Conservation (phyloP, 768 basidiomycete genomes). For the Phylloporus sp. region DNA sequence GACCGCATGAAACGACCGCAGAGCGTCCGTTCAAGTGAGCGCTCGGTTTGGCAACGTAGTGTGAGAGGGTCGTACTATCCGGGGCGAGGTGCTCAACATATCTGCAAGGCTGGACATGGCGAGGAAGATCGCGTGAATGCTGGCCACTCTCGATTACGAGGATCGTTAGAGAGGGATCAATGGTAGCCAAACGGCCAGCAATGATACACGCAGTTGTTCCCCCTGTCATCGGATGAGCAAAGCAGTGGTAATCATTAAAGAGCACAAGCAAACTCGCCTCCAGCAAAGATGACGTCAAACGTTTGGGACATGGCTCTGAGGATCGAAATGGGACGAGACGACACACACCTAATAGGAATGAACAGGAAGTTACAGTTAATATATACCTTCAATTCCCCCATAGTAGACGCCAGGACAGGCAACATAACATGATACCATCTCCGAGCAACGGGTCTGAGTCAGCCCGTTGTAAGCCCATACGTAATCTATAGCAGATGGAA, state of each 20-base stretch:
- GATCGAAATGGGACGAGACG: no score
- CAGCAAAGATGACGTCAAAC: conserved; percentile 9
- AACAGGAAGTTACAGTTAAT: no score
- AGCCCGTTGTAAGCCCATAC: no score
- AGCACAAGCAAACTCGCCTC: neutral
- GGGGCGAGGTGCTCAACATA: conserved; percentile 15
- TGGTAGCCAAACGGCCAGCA: conserved; percentile 24
- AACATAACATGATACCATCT: no score
- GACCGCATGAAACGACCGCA: conserved; percentile 14
- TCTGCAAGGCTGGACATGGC: conserved; percentile 20
- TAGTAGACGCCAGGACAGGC: no score
- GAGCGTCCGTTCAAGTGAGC: conserved; percentile 13
- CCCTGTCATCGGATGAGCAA: conserved; percentile 2
- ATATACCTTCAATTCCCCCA: no score
- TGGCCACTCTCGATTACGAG: conserved; percentile 26
- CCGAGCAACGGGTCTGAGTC: no score
- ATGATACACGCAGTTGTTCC: conserved; percentile 28
- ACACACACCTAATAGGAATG: no score
- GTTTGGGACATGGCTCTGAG: neutral
- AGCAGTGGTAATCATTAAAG: neutral
- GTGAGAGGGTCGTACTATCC: conserved; percentile 14
- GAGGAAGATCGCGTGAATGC: conserved; percentile 15
- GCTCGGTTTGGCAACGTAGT: conserved; percentile 10
- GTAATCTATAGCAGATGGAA: no score
- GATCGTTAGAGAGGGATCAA: conserved; percentile 26